phyloP scores from a whole-genome alignment of 108 stramenopile species.

The Epipyxis sp. region DNA sequence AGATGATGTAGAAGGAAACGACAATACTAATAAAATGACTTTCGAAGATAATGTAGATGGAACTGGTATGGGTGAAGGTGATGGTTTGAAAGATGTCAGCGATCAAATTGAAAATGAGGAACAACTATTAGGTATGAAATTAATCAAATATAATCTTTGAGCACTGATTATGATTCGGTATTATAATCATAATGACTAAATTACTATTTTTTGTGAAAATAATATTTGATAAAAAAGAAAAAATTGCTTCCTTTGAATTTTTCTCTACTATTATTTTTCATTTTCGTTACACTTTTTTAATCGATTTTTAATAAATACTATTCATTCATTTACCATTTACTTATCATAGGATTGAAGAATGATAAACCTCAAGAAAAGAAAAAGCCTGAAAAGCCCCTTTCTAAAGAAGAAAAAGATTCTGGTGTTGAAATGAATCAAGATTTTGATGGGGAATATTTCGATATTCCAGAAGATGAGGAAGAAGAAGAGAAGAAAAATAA shows the following conservation, averaged over 20 bases:
- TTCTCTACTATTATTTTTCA: too few species aligned
- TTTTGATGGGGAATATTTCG: slow-evolving; percentile 91
- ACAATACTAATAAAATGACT: slow-evolving; percentile 63
- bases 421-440: slow-evolving; percentile 98
- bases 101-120: slow-evolving; percentile 96
- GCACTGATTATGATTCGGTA: too few species aligned
- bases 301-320: too few species aligned
- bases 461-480: slow-evolving; percentile 77
- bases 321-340: too few species aligned
- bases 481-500: slow-evolving; percentile 63
- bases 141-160: not conserved
- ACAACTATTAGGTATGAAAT: slow-evolving; percentile 84
- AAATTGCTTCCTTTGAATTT: too few species aligned
- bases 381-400: slow-evolving; percentile 64
- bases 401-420: slow-evolving; percentile 88
- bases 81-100: slow-evolving; percentile 82
- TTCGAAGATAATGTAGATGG: slow-evolving; percentile 94
- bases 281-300: too few species aligned
- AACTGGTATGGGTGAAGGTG: slow-evolving; percentile 98
- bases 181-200: too few species aligned
- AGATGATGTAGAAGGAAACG: slow-evolving; percentile 62
- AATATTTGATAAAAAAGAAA: too few species aligned
- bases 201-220: too few species aligned
- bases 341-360: too few species aligned
- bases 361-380: slow-evolving; percentile 40